Evolutionary conservation across 2,329 filamentous ascomycete genomes (phyloP), one percentile per base, ranked within the genome.

Genomic region (Simplicillium aogashimaense): DNA sequence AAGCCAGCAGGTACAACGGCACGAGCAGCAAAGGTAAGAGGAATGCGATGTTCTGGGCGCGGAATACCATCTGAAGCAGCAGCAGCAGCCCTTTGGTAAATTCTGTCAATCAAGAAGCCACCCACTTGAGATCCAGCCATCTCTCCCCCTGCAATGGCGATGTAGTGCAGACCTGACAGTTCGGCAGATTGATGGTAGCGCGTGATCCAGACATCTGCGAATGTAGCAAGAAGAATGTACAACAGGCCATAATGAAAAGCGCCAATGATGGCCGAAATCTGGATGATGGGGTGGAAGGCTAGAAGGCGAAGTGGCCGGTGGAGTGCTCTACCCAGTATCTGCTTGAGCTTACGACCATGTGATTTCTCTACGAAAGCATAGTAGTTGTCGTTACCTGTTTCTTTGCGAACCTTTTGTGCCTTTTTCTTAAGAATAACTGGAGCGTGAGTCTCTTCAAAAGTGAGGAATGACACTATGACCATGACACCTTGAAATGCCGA

Each of bases 101-200:
- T 45, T 9, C 43, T 47, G 42, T 74, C 70, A 53, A 69, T 66
- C 1, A 68, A 20, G 0, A 55, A 53, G 0, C 63, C 67, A 8
- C 63, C 61, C 1, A 74, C 47, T 43, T 76, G 69, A 0, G 67
- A 63, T 7, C 70, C 77, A 1, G 72, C 53, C 41, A 79, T 66
- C 57, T 83, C 81, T 2, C 81, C 81, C 0, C 81, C 32, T 0
- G 74, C 76, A 15, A 77, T 68, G 9, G 78, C 73, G 32, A 82
- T 67, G 56, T 81, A 83, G 54, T 83, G 78, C 1, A 83, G 55
- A 0, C 75, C 75, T n/a, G 72, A 76, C 20, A 76, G 74, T 39
- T 74, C 71, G 9, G 70, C 62, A 1, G 68, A 67, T 49, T 80
- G 65, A 39, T 65, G 51, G 49, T 85, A 86, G 12, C 64, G 56